A percentile compares a stretch with the other conserved stretches of the same genome.
Conservation (phyloP, 176 grass and related monocot genomes). For the Calamus simplicifolius region DNA sequence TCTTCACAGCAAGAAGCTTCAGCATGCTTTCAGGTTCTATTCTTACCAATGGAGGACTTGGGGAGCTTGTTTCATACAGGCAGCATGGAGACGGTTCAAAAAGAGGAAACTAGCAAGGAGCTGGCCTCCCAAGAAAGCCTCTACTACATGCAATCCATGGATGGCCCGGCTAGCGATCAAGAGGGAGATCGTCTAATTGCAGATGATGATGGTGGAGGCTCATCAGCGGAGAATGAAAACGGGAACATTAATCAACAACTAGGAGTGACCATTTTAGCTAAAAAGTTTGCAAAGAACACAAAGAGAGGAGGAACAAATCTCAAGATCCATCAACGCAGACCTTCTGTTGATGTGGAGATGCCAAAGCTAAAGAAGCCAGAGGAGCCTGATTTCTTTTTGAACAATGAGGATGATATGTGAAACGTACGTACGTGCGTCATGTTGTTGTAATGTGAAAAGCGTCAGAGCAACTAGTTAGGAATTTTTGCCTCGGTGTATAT, state of each 20-base stretch:
- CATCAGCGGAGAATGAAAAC: constrained; percentile 7
- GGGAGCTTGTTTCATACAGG: constrained; percentile 83
- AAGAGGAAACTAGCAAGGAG: constrained; percentile 67
- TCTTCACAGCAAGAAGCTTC: constrained; percentile 85
- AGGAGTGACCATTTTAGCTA: constrained; percentile 49
- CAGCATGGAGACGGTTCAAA: constrained; percentile 67
- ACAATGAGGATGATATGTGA: constrained; percentile 31
- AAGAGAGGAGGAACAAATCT: constrained; percentile 40
- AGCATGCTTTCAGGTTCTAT: constrained; percentile 96
- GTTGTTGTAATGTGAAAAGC: no score
- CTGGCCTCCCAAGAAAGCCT: constrained; percentile 57
- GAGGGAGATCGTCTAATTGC: constrained; percentile 41
- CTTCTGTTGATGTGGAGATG: constrained; percentile 44
- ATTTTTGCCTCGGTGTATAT: no score
- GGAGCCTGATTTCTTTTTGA: constrained; percentile 80
- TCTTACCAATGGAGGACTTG: constrained; percentile 94
- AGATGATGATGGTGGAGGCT: background rate
- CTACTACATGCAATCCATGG: constrained; percentile 20
- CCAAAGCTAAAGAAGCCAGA: constrained; percentile 84
- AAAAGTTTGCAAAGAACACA: constrained; percentile 84
- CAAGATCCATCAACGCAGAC: constrained; percentile 13
- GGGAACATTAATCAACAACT: constrained; percentile 26
- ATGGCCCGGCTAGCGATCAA: background rate
- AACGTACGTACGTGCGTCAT: no score
- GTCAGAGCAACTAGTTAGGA: no score